Evolutionary conservation across 306 rosid species (phyloP), one percentile per base, ranked within the genome.

Genomic region (Calophaca sinica): DNA sequence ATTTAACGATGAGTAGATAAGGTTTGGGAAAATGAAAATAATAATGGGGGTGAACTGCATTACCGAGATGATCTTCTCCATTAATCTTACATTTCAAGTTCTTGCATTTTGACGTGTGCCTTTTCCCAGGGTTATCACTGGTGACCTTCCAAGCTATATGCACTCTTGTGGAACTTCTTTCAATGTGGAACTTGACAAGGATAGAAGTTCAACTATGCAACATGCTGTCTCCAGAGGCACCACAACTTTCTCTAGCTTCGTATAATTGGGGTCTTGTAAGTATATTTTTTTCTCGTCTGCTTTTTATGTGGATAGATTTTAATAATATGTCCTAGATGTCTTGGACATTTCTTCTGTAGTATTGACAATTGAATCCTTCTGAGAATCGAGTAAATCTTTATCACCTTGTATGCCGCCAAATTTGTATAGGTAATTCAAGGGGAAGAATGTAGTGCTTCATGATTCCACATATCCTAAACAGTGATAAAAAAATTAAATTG

Each of bases 111-210:
- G 74, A 66, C 39, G 5, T 65, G 51, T 61, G 41, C 62, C 74
- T 83, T 78, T 87, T 31, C 74, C 50, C 85, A 91, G 97, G 98
- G 71, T 79, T 94, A 84, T 72, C 55, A 49, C 73, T 94, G 86
- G 97, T 89, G 74, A 65, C 82, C 62, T 15, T 79, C 74, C 91
- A 89, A 51, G 91, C 96, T 38, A 52, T 66, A 48, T 94, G 98
- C 84, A 91, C 97, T 74, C 59, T 88, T 14, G 70, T 87, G 28
- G 96, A 91, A 84, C 97, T 94, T 77, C 81, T 94, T 70, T 94
- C 98, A 39, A 94, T 94, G 98, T 91, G 98, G 97, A 94, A 91
- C 86, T 87, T 94, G 89, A 94, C 98, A 62, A 84, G 97, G 85
- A 67, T 94, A 75, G 98, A 94, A 87, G 98, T 94, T 74, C 93